Percentiles rank a stretch among this genome's conserved stretches.
Conservation (phyloP, 2,329 filamentous ascomycete genomes). For the Coniella lustricola region DNA sequence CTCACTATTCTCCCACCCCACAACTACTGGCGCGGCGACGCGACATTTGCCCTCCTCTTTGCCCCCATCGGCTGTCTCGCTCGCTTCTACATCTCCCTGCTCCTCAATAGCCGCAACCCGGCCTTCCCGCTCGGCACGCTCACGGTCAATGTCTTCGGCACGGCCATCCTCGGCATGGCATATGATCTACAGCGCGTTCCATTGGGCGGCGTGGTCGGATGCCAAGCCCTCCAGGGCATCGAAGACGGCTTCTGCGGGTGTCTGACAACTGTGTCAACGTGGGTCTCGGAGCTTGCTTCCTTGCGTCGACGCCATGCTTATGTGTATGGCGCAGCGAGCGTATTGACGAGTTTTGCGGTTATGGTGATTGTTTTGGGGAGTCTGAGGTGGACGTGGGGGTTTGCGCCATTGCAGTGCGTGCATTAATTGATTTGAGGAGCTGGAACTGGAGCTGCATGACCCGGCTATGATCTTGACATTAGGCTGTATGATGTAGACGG, state of each 20-base stretch:
- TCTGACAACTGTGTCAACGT: constrained; percentile 61
- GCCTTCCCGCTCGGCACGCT: constrained; percentile 85
- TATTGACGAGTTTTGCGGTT: constrained; percentile 49
- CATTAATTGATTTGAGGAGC: constrained; percentile 21
- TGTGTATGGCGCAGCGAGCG: constrained; percentile 57
- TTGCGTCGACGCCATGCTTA: constrained; percentile 51
- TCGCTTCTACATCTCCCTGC: constrained; percentile 65
- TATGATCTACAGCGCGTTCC: constrained; percentile 71
- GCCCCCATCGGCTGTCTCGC: constrained; percentile 71
- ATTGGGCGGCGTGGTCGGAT: constrained; percentile 48
- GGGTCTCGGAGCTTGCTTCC: constrained; percentile 53
- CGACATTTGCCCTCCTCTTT: constrained; percentile 72
- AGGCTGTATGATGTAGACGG: too few species aligned
- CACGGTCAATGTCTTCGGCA: constrained; percentile 70
- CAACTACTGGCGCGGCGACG: constrained; percentile 67
- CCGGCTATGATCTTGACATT: too few species aligned
- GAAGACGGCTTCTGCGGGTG: constrained; percentile 64
- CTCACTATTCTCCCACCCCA: constrained; percentile 64
- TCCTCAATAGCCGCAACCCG: constrained; percentile 60
- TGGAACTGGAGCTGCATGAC: too few species aligned
- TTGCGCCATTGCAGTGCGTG: constrained; percentile 34
- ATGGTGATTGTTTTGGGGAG: constrained; percentile 69
- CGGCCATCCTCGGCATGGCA: constrained; percentile 64
- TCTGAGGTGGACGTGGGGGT: constrained; percentile 61
- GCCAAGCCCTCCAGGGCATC: constrained; percentile 54